Evolutionary conservation across 208 protist genomes (phyloP).

Genomic region (Acanthamoeba royreba): DNA sequence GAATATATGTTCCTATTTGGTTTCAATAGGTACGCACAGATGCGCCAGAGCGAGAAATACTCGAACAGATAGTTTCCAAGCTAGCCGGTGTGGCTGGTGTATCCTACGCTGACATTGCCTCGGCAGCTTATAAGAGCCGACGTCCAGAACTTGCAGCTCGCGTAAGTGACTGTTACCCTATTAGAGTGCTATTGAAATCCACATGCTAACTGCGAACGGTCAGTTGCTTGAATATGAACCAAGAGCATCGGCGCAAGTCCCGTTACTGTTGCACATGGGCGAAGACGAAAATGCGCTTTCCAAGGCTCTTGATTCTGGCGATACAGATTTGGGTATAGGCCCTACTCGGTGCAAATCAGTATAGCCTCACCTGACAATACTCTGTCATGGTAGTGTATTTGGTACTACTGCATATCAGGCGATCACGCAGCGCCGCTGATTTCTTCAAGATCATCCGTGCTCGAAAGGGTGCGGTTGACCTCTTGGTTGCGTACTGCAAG

Average conservation of each 20-base stretch:
- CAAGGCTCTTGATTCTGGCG: conserved; percentile 73
- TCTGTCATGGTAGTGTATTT: conserved; percentile 42
- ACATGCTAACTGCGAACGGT: background rate
- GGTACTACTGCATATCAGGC: conserved; percentile 60
- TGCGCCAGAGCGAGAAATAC: background rate
- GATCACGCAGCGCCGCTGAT: background rate
- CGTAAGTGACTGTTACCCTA: background rate
- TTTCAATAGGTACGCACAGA: background rate
- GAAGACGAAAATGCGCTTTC: conserved; percentile 65
- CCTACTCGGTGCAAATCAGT: too few relatives aligned
- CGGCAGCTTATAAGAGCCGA: conserved; percentile 47
- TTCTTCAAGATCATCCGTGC: conserved; percentile 66
- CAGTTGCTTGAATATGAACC: conserved; percentile 77
- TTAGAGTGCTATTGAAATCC: background rate
- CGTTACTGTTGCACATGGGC: conserved; percentile 74
- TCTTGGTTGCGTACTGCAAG: conserved; percentile 68
- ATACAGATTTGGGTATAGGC: conserved; percentile 64
- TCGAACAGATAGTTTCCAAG: conserved; percentile 48
- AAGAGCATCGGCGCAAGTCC: conserved; percentile 72
- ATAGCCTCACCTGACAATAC: background rate
- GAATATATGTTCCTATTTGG: background rate
- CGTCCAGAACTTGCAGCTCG: conserved; percentile 66
- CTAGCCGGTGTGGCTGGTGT: conserved; percentile 69
- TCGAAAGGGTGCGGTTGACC: conserved; percentile 54
- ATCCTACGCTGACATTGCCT: conserved; percentile 77